These are phyloP conservation scores for Echinochloa phyllopogon DNA, from an alignment of 176 grass and related monocot genomes.

Conservation along the genomic window DNA sequence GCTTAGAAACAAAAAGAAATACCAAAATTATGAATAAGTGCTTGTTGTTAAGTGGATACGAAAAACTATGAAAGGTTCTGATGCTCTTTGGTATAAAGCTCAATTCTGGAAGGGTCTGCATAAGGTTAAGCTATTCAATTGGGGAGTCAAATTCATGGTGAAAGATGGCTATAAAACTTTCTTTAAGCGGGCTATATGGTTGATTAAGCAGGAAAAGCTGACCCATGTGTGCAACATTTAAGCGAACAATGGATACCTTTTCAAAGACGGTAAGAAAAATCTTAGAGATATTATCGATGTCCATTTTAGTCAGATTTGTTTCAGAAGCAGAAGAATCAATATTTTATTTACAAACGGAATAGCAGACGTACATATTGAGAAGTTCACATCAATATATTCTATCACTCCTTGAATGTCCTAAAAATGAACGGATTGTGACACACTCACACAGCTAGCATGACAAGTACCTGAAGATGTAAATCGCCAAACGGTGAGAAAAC, in stretches of 20 bases:
- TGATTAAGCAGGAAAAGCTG: no score
- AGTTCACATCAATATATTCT: background rate
- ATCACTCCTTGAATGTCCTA: background rate
- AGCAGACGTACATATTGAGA: background rate
- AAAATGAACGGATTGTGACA: background rate
- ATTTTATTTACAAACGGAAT: background rate
- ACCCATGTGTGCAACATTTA: no score
- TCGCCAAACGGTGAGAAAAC: background rate
- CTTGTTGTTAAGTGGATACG: no score
- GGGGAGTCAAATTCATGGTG: no score
- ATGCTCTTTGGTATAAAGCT: no score
- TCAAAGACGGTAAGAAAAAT: background rate
- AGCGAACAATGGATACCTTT: background rate
- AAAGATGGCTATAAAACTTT: no score
- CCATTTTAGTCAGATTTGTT: background rate
- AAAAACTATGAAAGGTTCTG: no score
- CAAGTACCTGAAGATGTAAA: background rate
- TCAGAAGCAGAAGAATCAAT: background rate
- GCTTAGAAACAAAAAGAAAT: no score
- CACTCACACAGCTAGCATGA: slow-evolving; percentile 5
- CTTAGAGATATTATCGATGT: background rate
- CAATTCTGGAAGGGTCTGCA: no score
- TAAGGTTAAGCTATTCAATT: no score
- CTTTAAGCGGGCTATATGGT: no score
- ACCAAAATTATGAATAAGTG: no score